phyloP scores from a whole-genome alignment of 1,139 yeast species.

The Sugiyamaella xylanicola region DNA sequence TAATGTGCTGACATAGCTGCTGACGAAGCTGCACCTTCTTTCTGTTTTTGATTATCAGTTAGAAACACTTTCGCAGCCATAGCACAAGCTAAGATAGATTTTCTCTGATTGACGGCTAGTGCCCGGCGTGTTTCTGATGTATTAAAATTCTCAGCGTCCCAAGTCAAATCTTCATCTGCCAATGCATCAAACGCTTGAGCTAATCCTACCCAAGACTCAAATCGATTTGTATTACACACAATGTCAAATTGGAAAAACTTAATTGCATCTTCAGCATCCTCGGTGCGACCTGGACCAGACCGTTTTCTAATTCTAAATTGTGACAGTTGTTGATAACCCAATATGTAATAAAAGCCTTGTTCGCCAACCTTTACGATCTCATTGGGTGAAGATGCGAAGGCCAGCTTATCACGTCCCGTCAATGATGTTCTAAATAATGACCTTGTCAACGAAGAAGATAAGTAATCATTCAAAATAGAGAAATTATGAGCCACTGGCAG shows the following conservation, averaged over 20 bases:
- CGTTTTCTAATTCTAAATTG: slow-evolving; percentile 67
- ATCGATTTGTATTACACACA: slow-evolving; percentile 62
- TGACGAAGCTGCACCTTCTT: neutral
- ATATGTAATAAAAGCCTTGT: slow-evolving; percentile 69
- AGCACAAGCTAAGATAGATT: slow-evolving; percentile 68
- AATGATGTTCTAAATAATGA: slow-evolving; percentile 57
- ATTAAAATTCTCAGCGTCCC: slow-evolving; percentile 86
- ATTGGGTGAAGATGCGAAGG: slow-evolving; percentile 41
- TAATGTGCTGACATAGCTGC: slow-evolving; percentile 26
- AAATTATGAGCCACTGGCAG: slow-evolving; percentile 45
- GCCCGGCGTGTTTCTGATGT: slow-evolving; percentile 60
- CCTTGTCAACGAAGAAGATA: slow-evolving; percentile 56
- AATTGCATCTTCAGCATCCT: slow-evolving; percentile 77
- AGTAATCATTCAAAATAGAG: slow-evolving; percentile 50
- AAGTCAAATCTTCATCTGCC: slow-evolving; percentile 85
- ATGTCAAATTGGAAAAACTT: slow-evolving; percentile 67
- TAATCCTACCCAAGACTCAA: slow-evolving; percentile 84
- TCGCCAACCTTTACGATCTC: slow-evolving; percentile 45
- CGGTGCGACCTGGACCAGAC: slow-evolving; percentile 74
- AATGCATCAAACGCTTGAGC: slow-evolving; percentile 79
- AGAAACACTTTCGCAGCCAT: slow-evolving; percentile 67
- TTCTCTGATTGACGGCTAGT: slow-evolving; percentile 69
- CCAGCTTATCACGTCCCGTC: slow-evolving; percentile 53
- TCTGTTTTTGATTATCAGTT: slow-evolving; percentile 32
- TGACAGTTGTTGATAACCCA: slow-evolving; percentile 69